Percentiles rank a stretch among this genome's conserved stretches.
Evolutionary conservation across 441 rosid genomes (phyloP).

Genomic region (Gossypium schwendimanii): DNA sequence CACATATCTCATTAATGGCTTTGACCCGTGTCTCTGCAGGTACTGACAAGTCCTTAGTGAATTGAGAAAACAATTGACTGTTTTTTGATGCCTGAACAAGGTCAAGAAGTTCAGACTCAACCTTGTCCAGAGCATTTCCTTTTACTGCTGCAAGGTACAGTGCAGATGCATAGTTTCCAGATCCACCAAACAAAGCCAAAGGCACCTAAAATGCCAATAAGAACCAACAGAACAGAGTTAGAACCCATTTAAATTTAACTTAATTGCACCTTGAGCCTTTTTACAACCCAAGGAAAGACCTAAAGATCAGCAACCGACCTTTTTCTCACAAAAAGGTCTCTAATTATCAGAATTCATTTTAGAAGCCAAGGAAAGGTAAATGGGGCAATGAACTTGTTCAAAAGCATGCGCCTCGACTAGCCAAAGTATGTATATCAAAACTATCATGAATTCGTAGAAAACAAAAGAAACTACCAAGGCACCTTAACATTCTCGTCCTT

Average conservation of each 20-base stretch:
- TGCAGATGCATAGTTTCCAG: conserved; percentile 88
- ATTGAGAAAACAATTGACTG: conserved; percentile 52
- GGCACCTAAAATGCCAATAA: conserved; percentile 51
- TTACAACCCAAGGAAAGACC: neutral
- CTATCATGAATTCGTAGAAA: neutral
- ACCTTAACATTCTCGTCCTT: conserved; percentile 59
- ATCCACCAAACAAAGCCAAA: conserved; percentile 62
- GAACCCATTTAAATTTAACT: neutral
- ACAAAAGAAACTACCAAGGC: neutral
- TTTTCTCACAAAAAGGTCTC: neutral
- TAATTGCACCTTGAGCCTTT: neutral
- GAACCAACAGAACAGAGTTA: conserved; percentile 7
- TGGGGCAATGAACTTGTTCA: neutral
- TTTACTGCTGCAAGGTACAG: conserved; percentile 61
- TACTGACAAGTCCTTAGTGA: conserved; percentile 72
- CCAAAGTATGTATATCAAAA: neutral
- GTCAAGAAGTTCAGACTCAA: conserved; percentile 63
- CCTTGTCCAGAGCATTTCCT: conserved; percentile 56
- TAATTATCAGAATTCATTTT: neutral
- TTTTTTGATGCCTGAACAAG: conserved; percentile 55
- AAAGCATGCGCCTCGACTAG: neutral
- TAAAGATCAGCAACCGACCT: neutral
- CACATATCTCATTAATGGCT: conserved; percentile 53
- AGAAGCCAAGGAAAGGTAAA: neutral
- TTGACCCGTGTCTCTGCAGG: conserved; percentile 46